Evolutionary conservation across 1,284 basidiomycete genomes (phyloP).

Genomic region (Somion occarium): DNA sequence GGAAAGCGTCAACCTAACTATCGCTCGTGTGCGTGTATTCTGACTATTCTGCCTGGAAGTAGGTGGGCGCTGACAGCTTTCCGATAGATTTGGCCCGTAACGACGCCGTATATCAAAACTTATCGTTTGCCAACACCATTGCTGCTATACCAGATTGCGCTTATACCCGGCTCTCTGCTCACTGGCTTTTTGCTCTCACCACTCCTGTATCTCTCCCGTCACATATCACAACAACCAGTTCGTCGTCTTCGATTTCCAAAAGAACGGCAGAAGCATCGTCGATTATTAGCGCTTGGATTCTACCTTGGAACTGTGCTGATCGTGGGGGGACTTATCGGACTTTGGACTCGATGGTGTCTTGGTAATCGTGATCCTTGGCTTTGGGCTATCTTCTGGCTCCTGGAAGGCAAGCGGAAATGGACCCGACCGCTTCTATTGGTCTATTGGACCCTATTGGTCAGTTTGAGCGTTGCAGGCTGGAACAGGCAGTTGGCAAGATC

Average conservation of each 20-base stretch:
- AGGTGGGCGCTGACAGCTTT: not conserved
- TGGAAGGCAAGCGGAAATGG: conserved; percentile 78
- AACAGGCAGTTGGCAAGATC: conserved; percentile 80
- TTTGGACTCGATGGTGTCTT: conserved; percentile 91
- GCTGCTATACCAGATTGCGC: conserved; percentile 87
- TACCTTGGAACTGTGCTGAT: conserved; percentile 78
- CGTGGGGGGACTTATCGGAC: conserved; percentile 82
- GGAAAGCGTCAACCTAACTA: conserved; percentile 82
- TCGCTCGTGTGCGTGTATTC: conserved; percentile 52
- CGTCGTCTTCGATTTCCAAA: conserved; percentile 87
- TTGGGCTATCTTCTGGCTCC: conserved; percentile 75
- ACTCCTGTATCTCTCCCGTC: conserved; percentile 86
- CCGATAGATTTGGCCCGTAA: conserved; percentile 69
- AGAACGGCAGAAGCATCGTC: conserved; percentile 82
- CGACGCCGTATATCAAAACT: conserved; percentile 87
- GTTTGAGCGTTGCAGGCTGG: conserved; percentile 90
- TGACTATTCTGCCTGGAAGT: not conserved
- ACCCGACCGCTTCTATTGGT: conserved; percentile 74
- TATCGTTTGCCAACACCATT: conserved; percentile 92
- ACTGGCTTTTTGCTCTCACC: conserved; percentile 94
- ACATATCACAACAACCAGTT: conserved; percentile 88
- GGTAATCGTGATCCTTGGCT: conserved; percentile 85
- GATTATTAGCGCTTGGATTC: conserved; percentile 83
- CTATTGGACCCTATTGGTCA: conserved; percentile 84
- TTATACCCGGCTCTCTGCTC: conserved; percentile 90